Conservation (phyloP, 2,329 filamentous ascomycete genomes). For the Grosmannia huntii region DNA sequence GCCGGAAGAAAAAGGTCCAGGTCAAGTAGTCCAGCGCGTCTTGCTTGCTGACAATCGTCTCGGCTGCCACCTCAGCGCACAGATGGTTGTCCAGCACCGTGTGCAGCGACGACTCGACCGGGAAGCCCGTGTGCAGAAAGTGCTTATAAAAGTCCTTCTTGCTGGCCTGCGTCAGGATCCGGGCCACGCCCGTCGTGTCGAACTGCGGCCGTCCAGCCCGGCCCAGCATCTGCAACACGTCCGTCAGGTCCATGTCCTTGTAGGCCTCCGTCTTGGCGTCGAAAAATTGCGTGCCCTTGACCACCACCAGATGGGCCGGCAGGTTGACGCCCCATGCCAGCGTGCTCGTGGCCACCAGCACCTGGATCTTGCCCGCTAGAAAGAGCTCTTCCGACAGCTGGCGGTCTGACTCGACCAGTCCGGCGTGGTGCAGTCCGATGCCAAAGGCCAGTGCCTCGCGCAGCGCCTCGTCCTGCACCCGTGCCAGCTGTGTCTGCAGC, state of each 20-base stretch:
- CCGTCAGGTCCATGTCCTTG: slow-evolving; percentile 96
- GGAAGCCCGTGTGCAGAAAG: slow-evolving; percentile 95
- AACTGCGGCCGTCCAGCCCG: slow-evolving; percentile 93
- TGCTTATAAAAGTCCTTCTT: slow-evolving; percentile 99
- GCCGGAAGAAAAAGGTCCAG: slow-evolving; percentile 98
- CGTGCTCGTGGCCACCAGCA: slow-evolving; percentile 89
- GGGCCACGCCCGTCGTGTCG: slow-evolving; percentile 86
- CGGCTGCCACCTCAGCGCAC: slow-evolving; percentile 85
- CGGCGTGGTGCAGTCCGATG: slow-evolving; percentile 93
- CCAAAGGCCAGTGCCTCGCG: slow-evolving; percentile 94
- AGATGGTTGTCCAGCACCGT: slow-evolving; percentile 96
- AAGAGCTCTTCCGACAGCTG: slow-evolving; percentile 90
- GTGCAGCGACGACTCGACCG: slow-evolving; percentile 90
- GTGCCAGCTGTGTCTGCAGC: slow-evolving; percentile 69
- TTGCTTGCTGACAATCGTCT: slow-evolving; percentile 86
- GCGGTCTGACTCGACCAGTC: slow-evolving; percentile 87
- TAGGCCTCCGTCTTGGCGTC: slow-evolving; percentile 97
- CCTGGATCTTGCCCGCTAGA: slow-evolving; percentile 94
- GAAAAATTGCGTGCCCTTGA: slow-evolving; percentile 96
- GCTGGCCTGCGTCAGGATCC: slow-evolving; percentile 92
- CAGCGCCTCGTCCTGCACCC: slow-evolving; percentile 86
- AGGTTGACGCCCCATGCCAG: slow-evolving; percentile 97
- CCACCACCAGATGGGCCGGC: slow-evolving; percentile 90
- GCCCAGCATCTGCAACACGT: slow-evolving; percentile 95
- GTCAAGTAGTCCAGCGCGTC: slow-evolving; percentile 95